Percentiles rank a stretch among this genome's conserved stretches.
phyloP scores from a whole-genome alignment of 352 stramenopile species.

The Pythium insidiosum region DNA sequence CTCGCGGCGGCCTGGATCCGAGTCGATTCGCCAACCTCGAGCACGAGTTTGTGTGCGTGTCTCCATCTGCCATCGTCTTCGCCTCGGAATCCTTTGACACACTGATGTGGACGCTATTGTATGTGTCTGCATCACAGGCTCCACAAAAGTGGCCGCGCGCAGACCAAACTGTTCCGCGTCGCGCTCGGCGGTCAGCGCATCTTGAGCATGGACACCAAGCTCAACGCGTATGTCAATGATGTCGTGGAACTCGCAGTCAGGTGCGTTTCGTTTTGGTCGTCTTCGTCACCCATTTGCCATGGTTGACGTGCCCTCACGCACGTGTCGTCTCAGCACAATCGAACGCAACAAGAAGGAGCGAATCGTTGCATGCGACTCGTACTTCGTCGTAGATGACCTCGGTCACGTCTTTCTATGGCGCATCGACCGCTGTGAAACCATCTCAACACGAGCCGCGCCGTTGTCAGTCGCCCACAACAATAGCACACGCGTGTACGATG shows the following conservation, averaged over 20 bases:
- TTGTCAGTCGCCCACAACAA: too few species aligned
- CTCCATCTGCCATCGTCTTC: neutral
- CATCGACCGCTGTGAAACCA: slow-evolving; percentile 45
- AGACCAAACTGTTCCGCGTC: slow-evolving; percentile 60
- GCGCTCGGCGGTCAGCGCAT: slow-evolving; percentile 54
- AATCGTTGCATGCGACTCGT: slow-evolving; percentile 40
- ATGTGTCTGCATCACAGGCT: slow-evolving; percentile 20
- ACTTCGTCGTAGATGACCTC: slow-evolving; percentile 50
- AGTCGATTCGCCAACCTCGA: slow-evolving; percentile 65
- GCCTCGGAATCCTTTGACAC: too few species aligned
- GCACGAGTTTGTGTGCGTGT: slow-evolving; percentile 59
- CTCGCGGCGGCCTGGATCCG: slow-evolving; percentile 60
- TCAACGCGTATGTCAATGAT: slow-evolving; percentile 39
- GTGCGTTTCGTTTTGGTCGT: slow-evolving; percentile 3
- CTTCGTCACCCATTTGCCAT: too few species aligned
- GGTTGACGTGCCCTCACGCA: too few species aligned
- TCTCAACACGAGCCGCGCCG: too few species aligned
- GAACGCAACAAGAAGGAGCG: slow-evolving; percentile 64
- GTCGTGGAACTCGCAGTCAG: slow-evolving; percentile 33
- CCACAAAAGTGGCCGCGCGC: slow-evolving; percentile 44
- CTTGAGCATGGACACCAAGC: slow-evolving; percentile 55
- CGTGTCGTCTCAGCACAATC: too few species aligned
- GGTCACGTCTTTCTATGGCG: slow-evolving; percentile 46
- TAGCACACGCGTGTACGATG: slow-evolving; percentile 23
- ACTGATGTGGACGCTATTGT: neutral